Base-by-base conservation (phyloP, 2,329 filamentous ascomycete genomes). In the Ascochyta lentis region DNA sequence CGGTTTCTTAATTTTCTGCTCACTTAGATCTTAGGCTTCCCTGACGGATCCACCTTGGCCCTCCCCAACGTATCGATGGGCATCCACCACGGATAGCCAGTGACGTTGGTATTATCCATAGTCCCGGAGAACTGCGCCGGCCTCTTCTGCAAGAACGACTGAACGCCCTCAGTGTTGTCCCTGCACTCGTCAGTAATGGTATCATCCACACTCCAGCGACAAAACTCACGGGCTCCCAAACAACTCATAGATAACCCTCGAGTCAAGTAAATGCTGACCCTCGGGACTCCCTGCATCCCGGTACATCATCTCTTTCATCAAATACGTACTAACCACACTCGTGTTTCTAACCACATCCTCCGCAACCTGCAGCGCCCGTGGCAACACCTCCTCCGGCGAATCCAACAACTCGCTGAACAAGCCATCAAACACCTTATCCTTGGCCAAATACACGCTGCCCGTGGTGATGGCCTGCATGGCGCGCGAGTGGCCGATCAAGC, bases 271-370 rank as follows among this genome's bases (percentile, higher is more conserved):
- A 77, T 91, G 89, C 50, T 89, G 84, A 45, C 81, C 87, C 76
- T 93, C 90, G 0, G 89, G 83, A 22, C 81, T 85, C 16, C 76
- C 79, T 0, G 81, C 78, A 33, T 81, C 81, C 27, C 84, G 77
- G 64, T 83, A 91, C 79, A 92, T 87, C 78, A 93, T 74, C 66
- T 91, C 89, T 68, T 85, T 84, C 83, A 90, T 92, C 52, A 91
- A 68, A 60, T 84, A 81, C 8, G 84, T 85, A 26, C 85, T 84
- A 26, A 91, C 83, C 1, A 77, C 76, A 63, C 87, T 90, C 24
- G 87, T 87, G 64, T 90, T 89, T 63, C 77, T 76, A 1, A 85
- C 87, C 40, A 91, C 83, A 48, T 91, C 88, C 22, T 81, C 80
- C 1, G 89, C 89, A 26, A 91, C 76, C 66, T 84, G 83, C 37